Evolutionary conservation across 2,329 filamentous ascomycete genomes (phyloP), one percentile per base, ranked within the genome.

Genomic region (Penicillium psychrosexuale): DNA sequence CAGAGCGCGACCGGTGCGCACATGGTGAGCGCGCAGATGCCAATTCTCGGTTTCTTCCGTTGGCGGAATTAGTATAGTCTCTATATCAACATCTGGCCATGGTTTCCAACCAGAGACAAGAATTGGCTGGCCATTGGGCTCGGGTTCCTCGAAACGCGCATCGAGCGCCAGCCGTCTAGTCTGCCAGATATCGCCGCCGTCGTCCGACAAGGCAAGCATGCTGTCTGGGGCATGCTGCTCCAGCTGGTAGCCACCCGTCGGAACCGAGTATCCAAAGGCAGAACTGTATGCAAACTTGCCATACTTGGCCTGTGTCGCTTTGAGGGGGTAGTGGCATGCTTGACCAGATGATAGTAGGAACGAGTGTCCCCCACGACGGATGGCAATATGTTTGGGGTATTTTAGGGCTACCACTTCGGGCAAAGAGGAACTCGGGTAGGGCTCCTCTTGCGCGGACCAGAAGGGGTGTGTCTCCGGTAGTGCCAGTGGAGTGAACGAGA

Each of bases 221-320:
- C 85, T 89, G 53, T 90, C 88, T 1, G 90, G 82, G 0, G 88
- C 87, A 67, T 87, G 89, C 66, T 91, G 88, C 69, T 91, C 88
- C 1, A 92, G 81, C 0, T 86, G 86, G 70, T 90, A 89, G 17
- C 85, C 81, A 0, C 89, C 89, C 0, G 88, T 89, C 0, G 89
- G 88, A 0, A 91, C 89, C 0, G 86, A 89, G 74, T 91, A 92
- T 19, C 81, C 88, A 69, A 89, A 92, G 0, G 86, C 83, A 49
- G 86, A 86, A 66, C 84, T 88, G 43, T 92, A 92, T 6, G 88
- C 88, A 67, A 92, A 91, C 56, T 84, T 82, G 44, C 89, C 89
- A 70, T 92, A 92, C 67, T 92, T 92, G 58, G 89, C 87, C 69
- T 92, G 88, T 0, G 88, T 90, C 51, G 87, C 88, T 72, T 89